phyloP scores from a whole-genome alignment of 2,329 filamentous ascomycete species.

The Domatiomyces catenatus region DNA sequence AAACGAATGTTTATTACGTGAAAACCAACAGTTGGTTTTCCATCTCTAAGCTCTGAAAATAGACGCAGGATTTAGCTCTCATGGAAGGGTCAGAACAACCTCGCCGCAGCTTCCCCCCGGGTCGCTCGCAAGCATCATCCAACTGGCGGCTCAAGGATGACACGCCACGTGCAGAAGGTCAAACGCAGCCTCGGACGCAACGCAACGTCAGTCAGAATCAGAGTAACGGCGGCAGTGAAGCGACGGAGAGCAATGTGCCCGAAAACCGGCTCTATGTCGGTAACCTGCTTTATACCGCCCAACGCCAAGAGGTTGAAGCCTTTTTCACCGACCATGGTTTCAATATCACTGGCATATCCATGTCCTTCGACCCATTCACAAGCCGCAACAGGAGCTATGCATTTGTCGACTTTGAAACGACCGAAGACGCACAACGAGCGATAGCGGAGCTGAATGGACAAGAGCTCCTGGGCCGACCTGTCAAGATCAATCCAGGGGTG shows the following conservation, averaged over 20 bases:
- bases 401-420: slow-evolving; percentile 51
- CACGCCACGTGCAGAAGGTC: slow-evolving; percentile 21
- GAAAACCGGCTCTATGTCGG: slow-evolving; percentile 38
- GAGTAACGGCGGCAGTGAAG: background rate
- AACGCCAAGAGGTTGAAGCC: slow-evolving; percentile 33
- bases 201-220: slow-evolving; percentile 1
- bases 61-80: background rate
- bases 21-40: background rate
- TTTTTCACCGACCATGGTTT: slow-evolving; percentile 31
- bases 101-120: background rate
- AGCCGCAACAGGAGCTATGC: slow-evolving; percentile 59
- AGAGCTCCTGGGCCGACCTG: slow-evolving; percentile 40
- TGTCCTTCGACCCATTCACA: slow-evolving; percentile 53
- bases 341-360: slow-evolving; percentile 42
- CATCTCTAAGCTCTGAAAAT: background rate
- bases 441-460: slow-evolving; percentile 42
- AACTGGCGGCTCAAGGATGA: slow-evolving; percentile 30
- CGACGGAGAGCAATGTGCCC: slow-evolving; percentile 2
- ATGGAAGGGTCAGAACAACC: background rate
- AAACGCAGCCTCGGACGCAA: slow-evolving; percentile 23
- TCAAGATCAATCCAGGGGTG: slow-evolving; percentile 51
- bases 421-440: slow-evolving; percentile 41
- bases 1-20: background rate
- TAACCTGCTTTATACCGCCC: slow-evolving; percentile 41
- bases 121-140: slow-evolving; percentile 12